Conservation (phyloP, 1,139 yeast species). For the Yamadazyma songkhlaensis region DNA sequence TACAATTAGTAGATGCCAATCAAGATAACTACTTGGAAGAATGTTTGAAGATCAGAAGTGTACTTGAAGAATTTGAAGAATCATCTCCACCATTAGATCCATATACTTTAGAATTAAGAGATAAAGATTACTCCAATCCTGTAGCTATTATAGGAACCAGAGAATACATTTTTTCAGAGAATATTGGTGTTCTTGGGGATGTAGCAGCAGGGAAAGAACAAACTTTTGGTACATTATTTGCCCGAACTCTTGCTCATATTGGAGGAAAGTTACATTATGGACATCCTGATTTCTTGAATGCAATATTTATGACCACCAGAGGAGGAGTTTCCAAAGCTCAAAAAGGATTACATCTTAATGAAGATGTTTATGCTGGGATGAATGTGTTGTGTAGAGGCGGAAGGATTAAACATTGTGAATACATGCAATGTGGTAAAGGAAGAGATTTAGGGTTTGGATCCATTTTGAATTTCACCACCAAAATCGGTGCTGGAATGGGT, state of each 20-base stretch:
- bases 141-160: slow-evolving; percentile 56
- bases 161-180: slow-evolving; percentile 54
- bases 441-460: slow-evolving; percentile 56
- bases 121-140: slow-evolving; percentile 30
- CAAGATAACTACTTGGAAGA: slow-evolving; percentile 58
- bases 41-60: slow-evolving; percentile 49
- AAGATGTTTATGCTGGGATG: slow-evolving; percentile 59
- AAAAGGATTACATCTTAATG: slow-evolving; percentile 52
- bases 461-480: slow-evolving; percentile 51
- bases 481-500: slow-evolving; percentile 60
- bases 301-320: slow-evolving; percentile 51
- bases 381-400: slow-evolving; percentile 52
- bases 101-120: slow-evolving; percentile 25
- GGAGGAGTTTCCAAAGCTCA: slow-evolving; percentile 59
- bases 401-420: slow-evolving; percentile 54
- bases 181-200: slow-evolving; percentile 53
- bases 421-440: slow-evolving; percentile 58
- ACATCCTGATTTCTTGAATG: slow-evolving; percentile 53
- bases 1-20: slow-evolving; percentile 54
- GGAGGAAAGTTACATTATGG: slow-evolving; percentile 59
- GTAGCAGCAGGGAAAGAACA: slow-evolving; percentile 60
- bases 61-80: slow-evolving; percentile 52
- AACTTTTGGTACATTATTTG: slow-evolving; percentile 55
- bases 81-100: slow-evolving; percentile 29
- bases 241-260: slow-evolving; percentile 52